A percentile compares a stretch with the other conserved stretches of the same genome.
Conservation (phyloP, 2,329 filamentous ascomycete genomes). For the Tolypocladium tundrense region DNA sequence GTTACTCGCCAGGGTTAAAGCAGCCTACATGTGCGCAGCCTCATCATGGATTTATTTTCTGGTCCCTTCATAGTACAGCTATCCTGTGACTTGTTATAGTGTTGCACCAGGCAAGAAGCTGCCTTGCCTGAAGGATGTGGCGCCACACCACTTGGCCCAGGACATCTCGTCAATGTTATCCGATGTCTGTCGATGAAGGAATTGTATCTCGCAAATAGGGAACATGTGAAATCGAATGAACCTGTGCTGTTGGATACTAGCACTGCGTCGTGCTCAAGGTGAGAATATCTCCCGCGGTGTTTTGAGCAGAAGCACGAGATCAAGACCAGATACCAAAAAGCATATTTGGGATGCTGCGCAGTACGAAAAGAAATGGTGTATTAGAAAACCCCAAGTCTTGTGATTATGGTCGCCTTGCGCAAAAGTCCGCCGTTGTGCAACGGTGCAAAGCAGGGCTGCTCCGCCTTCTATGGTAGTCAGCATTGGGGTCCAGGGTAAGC, state of each 20-base stretch:
- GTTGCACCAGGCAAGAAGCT: background rate
- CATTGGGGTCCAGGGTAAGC: background rate
- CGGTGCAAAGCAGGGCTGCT: background rate
- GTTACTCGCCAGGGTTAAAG: background rate
- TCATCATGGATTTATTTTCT: too few relatives aligned
- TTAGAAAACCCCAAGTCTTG: background rate
- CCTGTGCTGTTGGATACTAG: background rate
- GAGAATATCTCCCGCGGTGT: too few relatives aligned
- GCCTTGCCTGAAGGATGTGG: background rate
- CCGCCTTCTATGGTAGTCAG: background rate
- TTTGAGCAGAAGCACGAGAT: too few relatives aligned
- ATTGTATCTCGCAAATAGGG: background rate
- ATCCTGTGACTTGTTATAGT: too few relatives aligned
- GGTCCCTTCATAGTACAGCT: too few relatives aligned
- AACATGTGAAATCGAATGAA: background rate
- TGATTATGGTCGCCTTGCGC: background rate
- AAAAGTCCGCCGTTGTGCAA: background rate
- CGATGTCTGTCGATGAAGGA: background rate
- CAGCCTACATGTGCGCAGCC: background rate
- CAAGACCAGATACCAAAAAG: background rate
- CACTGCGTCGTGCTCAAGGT: background rate
- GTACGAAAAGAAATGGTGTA: background rate
- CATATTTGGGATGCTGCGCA: too few relatives aligned
- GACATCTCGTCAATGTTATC: background rate
- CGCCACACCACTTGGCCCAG: background rate